These are phyloP conservation scores for Alloteropsis angusta DNA, from an alignment of 202 grass and related monocot species.

Conservation along the genomic window DNA sequence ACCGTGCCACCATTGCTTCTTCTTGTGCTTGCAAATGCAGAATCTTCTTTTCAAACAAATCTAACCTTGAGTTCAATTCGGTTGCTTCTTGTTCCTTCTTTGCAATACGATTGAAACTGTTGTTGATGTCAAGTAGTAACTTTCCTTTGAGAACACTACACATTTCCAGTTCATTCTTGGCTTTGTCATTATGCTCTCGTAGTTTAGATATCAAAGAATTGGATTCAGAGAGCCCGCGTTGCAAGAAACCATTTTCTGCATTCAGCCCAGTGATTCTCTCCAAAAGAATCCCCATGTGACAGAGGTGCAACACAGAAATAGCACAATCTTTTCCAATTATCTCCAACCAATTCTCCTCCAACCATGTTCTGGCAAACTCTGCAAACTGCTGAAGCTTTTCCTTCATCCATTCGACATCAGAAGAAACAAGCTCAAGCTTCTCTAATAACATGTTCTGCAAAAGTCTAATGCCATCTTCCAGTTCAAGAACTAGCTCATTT, in stretches of 20 bases:
- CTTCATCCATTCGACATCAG: conserved; percentile 66
- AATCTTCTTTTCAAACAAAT: conserved; percentile 73
- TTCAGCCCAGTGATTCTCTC: conserved; percentile 81
- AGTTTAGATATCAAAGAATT: conserved; percentile 78
- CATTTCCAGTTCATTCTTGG: conserved; percentile 71
- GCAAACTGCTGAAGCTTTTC: conserved; percentile 40
- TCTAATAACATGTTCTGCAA: conserved; percentile 41
- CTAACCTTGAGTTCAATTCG: conserved; percentile 48
- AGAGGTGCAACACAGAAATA: conserved; percentile 84
- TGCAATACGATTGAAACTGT: conserved; percentile 66
- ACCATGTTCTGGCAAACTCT: conserved; percentile 48
- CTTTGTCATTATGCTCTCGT: conserved; percentile 65
- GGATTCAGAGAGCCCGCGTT: conserved; percentile 54
- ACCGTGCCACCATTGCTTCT: conserved; percentile 76
- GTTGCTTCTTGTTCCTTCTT: conserved; percentile 84
- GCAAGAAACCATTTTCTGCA: conserved; percentile 85
- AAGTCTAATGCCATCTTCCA: conserved; percentile 53
- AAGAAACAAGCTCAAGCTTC: conserved; percentile 63
- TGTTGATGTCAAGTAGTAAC: conserved; percentile 77
- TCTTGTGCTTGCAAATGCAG: conserved; percentile 75
- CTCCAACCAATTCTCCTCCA: conserved; percentile 82
- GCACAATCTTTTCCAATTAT: conserved; percentile 97
- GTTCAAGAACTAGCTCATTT: conserved; percentile 52
- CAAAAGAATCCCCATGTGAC: conserved; percentile 86
- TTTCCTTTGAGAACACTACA: conserved; percentile 90